Conservation (phyloP, 78 protist genomes). For the Abeoforma whisleri region DNA sequence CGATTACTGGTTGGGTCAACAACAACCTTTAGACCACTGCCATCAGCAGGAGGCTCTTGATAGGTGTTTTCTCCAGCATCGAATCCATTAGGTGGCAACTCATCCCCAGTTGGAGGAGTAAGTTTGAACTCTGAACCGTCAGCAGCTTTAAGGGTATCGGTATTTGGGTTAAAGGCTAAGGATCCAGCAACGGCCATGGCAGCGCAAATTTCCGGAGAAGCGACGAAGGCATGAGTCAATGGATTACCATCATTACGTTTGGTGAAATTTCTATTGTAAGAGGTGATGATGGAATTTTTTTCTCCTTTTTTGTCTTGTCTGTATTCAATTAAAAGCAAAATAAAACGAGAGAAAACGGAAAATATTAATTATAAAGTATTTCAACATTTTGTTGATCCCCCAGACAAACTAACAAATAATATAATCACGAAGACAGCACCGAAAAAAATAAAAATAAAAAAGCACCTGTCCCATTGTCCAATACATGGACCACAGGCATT, state of each 20-base stretch:
- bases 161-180: conserved; percentile 76
- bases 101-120: conserved; percentile 68
- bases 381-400: no score
- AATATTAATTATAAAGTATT: no score
- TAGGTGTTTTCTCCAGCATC: conserved; percentile 79
- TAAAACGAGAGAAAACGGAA: no score
- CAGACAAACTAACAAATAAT: no score
- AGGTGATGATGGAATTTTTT: conserved; percentile 80
- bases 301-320: no score
- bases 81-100: conserved; percentile 76
- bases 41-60: conserved; percentile 60
- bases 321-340: no score
- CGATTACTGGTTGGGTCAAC: conserved; percentile 71
- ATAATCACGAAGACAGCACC: no score
- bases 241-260: conserved; percentile 83
- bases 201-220: conserved; percentile 86
- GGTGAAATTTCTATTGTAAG: conserved; percentile 90
- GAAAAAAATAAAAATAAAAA: no score
- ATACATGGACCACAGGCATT: conserved; percentile 96
- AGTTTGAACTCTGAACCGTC: conserved; percentile 64
- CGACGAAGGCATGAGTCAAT: conserved; percentile 82
- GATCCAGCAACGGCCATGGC: conserved; percentile 80
- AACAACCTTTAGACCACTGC: conserved; percentile 47
- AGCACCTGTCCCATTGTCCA: conserved; percentile 84
- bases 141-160: conserved; percentile 61